Base-by-base conservation (phyloP, 805 yeast genomes). In the Zygoascus flipseniorum region DNA sequence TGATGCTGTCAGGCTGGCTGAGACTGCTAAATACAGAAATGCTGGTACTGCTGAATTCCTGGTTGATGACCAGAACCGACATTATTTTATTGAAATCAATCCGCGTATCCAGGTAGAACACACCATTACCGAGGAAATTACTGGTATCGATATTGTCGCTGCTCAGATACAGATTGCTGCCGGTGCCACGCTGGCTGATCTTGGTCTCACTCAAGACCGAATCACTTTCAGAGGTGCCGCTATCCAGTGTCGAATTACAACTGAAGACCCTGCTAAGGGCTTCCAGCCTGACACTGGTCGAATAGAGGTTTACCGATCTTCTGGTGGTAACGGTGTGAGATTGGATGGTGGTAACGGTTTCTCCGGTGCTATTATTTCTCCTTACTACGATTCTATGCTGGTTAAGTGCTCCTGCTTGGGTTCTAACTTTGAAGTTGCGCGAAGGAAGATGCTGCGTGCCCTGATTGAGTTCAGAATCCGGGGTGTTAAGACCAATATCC, bases 281-380 rank as follows among this genome's bases (percentile, higher is more conserved):
- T 92, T 92, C 83, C 97, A 88, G 73, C 99, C 99, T 14, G 99
- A 92, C 69, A 93, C 98, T 2, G 99, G 99, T 69, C 89, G 90
- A 72, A 86, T 92, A 64, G 99, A 92, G 72, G 99, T 92, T 47
- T 92, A 92, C 77, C 83, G 98, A 71, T 89, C 97, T 47, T 88
- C 98, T 20, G 99, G 99, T 73, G 99, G 99, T 77, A 93, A 93
- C 68, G 99, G 99, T 71, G 97, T 93, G 48, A 84, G 99, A 76
- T 79, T 93, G 62, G 99, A 92, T 66, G 99, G 99, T 75, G 98
- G 98, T 74, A 92, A 92, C 69, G 97, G 97, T 2, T 92, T 89
- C 70, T 95, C 96, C 11, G 99, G 99, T 59, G 86, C 97, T 20
- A 83, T 93, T 60, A 93, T 92, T 62, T 85, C 96, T 35, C 99